These are phyloP conservation scores for Nicotiana tabacum DNA, from an alignment of 257 asterid genomes.

Conservation along the genomic window DNA sequence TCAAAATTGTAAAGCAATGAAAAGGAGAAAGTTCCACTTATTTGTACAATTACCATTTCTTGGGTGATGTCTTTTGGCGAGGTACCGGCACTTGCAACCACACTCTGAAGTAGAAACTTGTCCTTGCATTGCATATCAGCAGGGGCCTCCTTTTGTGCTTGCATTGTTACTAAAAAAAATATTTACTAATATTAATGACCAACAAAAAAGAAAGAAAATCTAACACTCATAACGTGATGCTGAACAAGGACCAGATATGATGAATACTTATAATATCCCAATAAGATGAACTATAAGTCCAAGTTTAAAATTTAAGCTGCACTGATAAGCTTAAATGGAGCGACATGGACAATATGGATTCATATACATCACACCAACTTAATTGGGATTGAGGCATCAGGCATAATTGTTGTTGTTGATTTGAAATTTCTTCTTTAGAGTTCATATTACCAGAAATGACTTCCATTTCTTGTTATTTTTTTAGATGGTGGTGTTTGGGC, in stretches of 20 bases:
- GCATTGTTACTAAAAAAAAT: conserved; percentile 42
- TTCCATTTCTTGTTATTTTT: not conserved
- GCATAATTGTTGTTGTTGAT: not conserved
- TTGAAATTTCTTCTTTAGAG: not conserved
- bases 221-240: not conserved
- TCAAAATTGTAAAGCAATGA: not conserved
- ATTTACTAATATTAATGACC: not conserved
- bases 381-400: not conserved
- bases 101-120: conserved; percentile 85
- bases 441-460: not conserved
- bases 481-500: no score
- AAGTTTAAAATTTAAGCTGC: not conserved
- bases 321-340: not conserved
- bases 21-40: not conserved
- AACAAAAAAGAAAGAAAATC: not conserved
- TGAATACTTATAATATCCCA: not conserved
- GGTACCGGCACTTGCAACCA: conserved; percentile 39
- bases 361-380: not conserved
- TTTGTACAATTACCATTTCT: conserved; percentile 26
- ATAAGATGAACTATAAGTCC: not conserved
- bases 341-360: not conserved
- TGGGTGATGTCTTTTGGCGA: conserved; percentile 32
- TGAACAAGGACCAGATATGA: not conserved
- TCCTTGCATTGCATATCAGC: conserved; percentile 81
- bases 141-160: conserved; percentile 84